Percentiles rank a stretch among this genome's conserved stretches.
phyloP scores from a whole-genome alignment of 257 asterid genomes.

The Cynanchum wilfordii region DNA sequence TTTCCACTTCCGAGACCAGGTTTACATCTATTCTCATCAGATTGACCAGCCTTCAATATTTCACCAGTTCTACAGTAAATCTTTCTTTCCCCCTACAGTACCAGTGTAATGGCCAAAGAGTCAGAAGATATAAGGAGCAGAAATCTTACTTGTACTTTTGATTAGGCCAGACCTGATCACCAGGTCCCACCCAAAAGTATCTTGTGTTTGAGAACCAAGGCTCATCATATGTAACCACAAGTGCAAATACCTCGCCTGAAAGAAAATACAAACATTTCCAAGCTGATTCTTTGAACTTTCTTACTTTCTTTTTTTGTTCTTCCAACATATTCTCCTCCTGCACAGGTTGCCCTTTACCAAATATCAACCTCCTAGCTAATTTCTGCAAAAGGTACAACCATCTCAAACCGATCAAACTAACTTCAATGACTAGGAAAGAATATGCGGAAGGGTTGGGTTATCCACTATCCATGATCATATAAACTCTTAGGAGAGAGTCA shows the following conservation, averaged over 20 bases:
- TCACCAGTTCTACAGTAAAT: neutral
- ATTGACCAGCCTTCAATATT: neutral
- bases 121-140: neutral
- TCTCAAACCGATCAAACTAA: slow-evolving; percentile 12
- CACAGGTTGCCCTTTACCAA: slow-evolving; percentile 54
- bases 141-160: slow-evolving; percentile 69
- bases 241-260: slow-evolving; percentile 81
- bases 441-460: neutral
- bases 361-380: slow-evolving; percentile 60
- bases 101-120: too few relatives aligned
- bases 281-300: slow-evolving; percentile 94
- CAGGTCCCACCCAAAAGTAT: slow-evolving; percentile 92
- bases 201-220: slow-evolving; percentile 78
- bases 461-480: neutral
- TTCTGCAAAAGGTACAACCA: slow-evolving; percentile 49
- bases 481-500: neutral
- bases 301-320: slow-evolving; percentile 56
- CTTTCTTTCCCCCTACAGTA: neutral
- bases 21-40: too few relatives aligned
- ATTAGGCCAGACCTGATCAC: slow-evolving; percentile 81
- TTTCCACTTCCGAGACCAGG: neutral
- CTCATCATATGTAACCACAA: slow-evolving; percentile 73
- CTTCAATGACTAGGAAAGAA: neutral
- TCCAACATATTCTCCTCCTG: slow-evolving; percentile 44
- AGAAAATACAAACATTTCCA: slow-evolving; percentile 91